Conservation (phyloP, 2,329 filamentous ascomycete species). For the Parastagonospora nodorum region DNA sequence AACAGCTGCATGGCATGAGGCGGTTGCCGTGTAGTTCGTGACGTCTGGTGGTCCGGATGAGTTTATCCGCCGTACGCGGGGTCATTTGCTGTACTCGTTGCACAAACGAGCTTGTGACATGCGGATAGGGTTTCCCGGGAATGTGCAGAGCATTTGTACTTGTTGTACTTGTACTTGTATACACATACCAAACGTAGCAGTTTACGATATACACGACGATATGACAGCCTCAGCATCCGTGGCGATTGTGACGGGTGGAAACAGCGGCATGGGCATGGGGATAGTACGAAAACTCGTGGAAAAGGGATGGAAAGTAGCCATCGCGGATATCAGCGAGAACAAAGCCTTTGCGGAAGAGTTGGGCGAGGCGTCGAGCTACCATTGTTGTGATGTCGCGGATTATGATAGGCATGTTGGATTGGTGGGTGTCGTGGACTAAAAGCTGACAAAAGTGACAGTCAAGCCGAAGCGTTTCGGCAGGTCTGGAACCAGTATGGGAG, state of each 20-base stretch:
- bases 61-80: too few species aligned
- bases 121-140: too few species aligned
- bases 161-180: too few species aligned
- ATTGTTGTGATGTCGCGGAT: constrained; percentile 32
- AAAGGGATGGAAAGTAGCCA: constrained; percentile 34
- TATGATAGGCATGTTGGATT: constrained; percentile 24
- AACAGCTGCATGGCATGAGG: too few species aligned
- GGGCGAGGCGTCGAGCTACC: constrained; percentile 27
- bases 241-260: constrained; percentile 36
- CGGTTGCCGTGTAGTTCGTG: too few species aligned
- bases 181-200: neutral
- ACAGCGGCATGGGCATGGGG: constrained; percentile 34
- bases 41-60: too few species aligned
- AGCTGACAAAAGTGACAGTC: constrained; percentile 36
- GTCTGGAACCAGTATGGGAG: constrained; percentile 53
- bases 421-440: neutral
- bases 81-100: too few species aligned
- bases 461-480: constrained; percentile 51
- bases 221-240: constrained; percentile 22
- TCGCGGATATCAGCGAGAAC: constrained; percentile 35
- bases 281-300: constrained; percentile 23
- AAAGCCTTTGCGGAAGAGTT: constrained; percentile 27
- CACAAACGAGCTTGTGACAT: too few species aligned
- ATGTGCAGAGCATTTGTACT: too few species aligned
- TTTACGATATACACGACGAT: neutral